Base-by-base conservation (phyloP, 208 protist species). In the Endotrypanum monterogeii region DNA sequence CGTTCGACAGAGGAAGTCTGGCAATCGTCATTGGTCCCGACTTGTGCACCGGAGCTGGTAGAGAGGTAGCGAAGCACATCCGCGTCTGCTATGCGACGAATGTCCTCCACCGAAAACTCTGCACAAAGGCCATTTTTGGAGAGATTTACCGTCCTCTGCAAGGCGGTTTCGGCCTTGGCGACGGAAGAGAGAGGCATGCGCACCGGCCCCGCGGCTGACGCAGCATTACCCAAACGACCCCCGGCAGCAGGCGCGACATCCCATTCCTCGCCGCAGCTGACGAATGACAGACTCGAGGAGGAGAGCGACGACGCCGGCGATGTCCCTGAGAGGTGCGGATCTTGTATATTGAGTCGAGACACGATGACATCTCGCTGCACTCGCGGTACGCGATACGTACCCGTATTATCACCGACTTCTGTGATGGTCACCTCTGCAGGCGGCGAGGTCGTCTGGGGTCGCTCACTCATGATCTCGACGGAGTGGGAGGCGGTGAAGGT, bases 61-160 rank as follows among this genome's bases (percentile, higher is more conserved):
- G 68, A 46, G 23, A 73, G 65, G 74, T 83, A 89, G 18, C 76
- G 85, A 20, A 96, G 82, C 58, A 92, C 75, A 39, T 89, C 83
- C 1, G 77, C 71, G 41, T 96, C 88, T 0, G 67, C 84, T 41
- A 96, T 86, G 62, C 78, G 83, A 12, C 61, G 39, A 41, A 96
- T 75, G 65, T 96, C 91, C 9, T 89, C 85, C n/a, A 41, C 72
- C 8, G 77, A 89, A 37, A 95, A 85, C 52, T 83, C 57, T 23
- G 86, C 82, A 30, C 80, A 70, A 20, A 83, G 70, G 1, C 89
- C 89, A 11, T 79, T 85, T 35, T 78, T 82, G 1, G 86, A 67
- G 69, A 95, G 73, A 1, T 80, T 56, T 41, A 95, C 78, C 35
- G 73, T 76, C 44, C 80, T 83, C 39, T 84, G 76, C 65, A 94